These are phyloP conservation scores for Lentinula aciculospora DNA, from an alignment of 768 basidiomycete genomes.

Conservation along the genomic window DNA sequence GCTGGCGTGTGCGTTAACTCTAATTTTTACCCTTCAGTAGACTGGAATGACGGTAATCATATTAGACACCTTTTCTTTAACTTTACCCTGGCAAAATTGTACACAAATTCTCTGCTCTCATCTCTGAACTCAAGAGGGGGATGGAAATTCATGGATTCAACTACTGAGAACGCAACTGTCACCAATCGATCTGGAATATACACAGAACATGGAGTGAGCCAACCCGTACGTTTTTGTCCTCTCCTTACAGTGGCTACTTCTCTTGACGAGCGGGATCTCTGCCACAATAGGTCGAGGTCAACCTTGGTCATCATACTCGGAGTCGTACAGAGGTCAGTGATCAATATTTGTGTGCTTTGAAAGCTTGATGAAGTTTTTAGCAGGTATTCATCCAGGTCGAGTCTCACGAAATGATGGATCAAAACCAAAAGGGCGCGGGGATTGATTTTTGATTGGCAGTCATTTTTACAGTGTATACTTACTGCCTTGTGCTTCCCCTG, in stretches of 20 bases:
- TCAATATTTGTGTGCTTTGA: neutral
- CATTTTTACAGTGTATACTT: too few relatives aligned
- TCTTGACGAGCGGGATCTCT: neutral
- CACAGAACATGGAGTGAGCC: neutral
- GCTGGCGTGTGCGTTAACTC: neutral
- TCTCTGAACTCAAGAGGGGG: slow-evolving; percentile 2
- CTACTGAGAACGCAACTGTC: neutral
- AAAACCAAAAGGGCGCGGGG: neutral
- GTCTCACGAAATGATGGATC: neutral
- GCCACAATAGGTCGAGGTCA: neutral
- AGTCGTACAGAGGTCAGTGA: neutral
- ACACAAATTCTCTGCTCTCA: neutral
- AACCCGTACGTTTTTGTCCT: neutral
- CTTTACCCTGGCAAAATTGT: neutral
- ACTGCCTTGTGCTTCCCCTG: too few relatives aligned
- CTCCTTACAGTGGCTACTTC: neutral
- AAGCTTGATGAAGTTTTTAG: neutral
- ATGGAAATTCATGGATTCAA: neutral
- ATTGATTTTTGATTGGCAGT: neutral
- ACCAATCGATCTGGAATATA: neutral
- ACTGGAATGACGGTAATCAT: too few relatives aligned
- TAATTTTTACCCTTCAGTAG: too few relatives aligned
- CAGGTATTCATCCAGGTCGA: neutral
- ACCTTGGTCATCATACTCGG: neutral
- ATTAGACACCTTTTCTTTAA: neutral